Percentiles rank a stretch among this genome's conserved stretches.
phyloP scores from a whole-genome alignment of 164 flowering plant species.

The Magnolia sinica region DNA sequence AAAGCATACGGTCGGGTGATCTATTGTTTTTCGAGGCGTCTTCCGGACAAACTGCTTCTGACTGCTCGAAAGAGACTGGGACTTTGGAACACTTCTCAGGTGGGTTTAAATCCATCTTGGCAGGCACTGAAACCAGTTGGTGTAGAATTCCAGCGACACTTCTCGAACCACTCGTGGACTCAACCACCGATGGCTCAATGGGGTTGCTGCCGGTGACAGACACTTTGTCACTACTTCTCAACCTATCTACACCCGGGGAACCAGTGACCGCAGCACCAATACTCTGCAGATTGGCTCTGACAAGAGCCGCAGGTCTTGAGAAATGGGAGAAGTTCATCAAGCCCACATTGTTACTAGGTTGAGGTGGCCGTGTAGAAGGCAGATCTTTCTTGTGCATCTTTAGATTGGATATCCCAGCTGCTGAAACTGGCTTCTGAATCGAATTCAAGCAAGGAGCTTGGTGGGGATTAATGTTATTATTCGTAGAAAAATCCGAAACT shows the following conservation, averaged over 20 bases:
- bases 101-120: constrained; percentile 24
- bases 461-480: constrained; percentile 13
- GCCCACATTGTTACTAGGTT: constrained; percentile 20
- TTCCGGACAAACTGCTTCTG: constrained; percentile 28
- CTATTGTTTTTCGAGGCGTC: constrained; percentile 23
- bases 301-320: constrained; percentile 54
- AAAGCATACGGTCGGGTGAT: constrained; percentile 20
- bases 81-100: constrained; percentile 27
- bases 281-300: constrained; percentile 40
- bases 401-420: constrained; percentile 18
- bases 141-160: constrained; percentile 21
- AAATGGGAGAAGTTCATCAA: constrained; percentile 74
- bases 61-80: constrained; percentile 20
- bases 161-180: constrained; percentile 22
- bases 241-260: constrained; percentile 24
- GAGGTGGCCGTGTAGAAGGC: constrained; percentile 9
- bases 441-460: constrained; percentile 23
- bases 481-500: constrained; percentile 24
- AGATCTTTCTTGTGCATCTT: constrained; percentile 39
- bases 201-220: constrained; percentile 26
- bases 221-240: constrained; percentile 31
- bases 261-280: constrained; percentile 19
- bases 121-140: constrained; percentile 19
- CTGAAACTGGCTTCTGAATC: constrained; percentile 19
- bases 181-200: constrained; percentile 23